Base-by-base conservation (phyloP, 345 rosid genomes). In the Brassica juncea region DNA sequence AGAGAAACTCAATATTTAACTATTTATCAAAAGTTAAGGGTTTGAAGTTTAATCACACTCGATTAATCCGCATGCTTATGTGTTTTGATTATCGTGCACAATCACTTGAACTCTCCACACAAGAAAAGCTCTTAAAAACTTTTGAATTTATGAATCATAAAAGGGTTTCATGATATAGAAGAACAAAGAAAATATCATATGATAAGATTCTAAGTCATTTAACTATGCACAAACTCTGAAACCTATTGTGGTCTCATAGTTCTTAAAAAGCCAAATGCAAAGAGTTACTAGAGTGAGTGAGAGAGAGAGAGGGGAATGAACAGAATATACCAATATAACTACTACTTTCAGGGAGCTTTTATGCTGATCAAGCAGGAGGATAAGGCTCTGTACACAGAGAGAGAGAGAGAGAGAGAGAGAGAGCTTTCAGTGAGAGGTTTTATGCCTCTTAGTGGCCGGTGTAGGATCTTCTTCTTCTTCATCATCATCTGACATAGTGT, bases 41-140 rank as follows among this genome's bases (percentile, higher is more conserved):
- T 14, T 52, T 39, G 25, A 77, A 61, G 66, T 78, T 78, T 77
- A 63, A 63, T 71, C 58, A 47, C 31, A 28, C 12, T 23, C 65
- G 34, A 71, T 68, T 63, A 71, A 35, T 80, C 71, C 69, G 85
- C 82, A 78, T 82, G 87, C 82, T 23, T 44, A 21, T 44, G 54
- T 3, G 58, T 63, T 6, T 58, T 23, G 68, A 77, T 35, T 81
- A 62, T 57, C 44, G 70, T 75, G 77, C 83, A 60, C 75, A 59
- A 1, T 65, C 52, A 39, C 73, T 60, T 34, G 70, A 47, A 68
- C 25, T 6, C 76, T 52, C 70, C 32, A 54, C 47, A 30, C 34
- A 30, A 73, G 5, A 15, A 23, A 66, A 28, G 27, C 78, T 68
- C 65, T 59, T 49, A 67, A 66, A 59, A 16, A 0, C 19, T 19